A percentile compares a stretch with the other conserved stretches of the same genome.
Conservation (phyloP, 495 filamentous ascomycete genomes). For the Podospora fimiseda region DNA sequence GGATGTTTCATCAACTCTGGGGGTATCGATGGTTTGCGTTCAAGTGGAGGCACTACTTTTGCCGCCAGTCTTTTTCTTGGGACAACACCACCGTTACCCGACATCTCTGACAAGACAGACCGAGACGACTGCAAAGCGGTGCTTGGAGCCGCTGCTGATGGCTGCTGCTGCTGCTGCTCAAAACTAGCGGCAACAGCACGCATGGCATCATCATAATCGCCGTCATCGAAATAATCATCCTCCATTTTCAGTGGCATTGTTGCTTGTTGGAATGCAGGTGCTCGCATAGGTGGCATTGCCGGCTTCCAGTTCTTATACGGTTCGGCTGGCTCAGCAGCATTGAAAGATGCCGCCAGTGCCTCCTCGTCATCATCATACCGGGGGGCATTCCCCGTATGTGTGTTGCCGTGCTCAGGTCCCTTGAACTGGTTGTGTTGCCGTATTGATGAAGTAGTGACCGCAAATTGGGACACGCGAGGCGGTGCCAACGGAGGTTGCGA, state of each 20-base stretch:
- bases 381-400: neutral
- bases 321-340: neutral
- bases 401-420: neutral
- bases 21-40: constrained; percentile 25
- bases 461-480: too few species aligned
- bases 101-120: constrained; percentile 30
- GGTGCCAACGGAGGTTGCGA: neutral
- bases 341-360: neutral
- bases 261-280: neutral
- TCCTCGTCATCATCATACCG: neutral
- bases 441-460: neutral
- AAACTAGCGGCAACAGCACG: constrained; percentile 54
- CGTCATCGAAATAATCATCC: constrained; percentile 15
- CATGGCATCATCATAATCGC: constrained; percentile 68
- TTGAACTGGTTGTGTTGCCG: neutral
- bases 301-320: neutral
- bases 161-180: constrained; percentile 42
- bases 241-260: neutral
- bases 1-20: constrained; percentile 43
- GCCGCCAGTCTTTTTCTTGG: constrained; percentile 23
- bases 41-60: constrained; percentile 21
- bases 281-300: too few species aligned
- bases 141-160: constrained; percentile 23
- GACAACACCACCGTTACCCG: constrained; percentile 26
- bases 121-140: constrained; percentile 17